Evolutionary conservation across 805 yeast species (phyloP).

Genomic region (Lipomyces sp.): DNA sequence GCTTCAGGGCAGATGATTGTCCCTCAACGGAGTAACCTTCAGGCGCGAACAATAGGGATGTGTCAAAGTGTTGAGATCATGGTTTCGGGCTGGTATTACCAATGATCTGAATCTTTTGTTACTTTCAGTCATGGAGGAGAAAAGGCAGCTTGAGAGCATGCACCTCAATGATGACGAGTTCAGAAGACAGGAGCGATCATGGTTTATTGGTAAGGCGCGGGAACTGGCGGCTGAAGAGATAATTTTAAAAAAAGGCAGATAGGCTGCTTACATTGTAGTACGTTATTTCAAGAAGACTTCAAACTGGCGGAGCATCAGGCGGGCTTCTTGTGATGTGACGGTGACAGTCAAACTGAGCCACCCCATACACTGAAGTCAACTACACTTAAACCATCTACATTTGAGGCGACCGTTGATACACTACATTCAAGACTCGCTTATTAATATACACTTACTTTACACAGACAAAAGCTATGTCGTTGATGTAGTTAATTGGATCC

Average conservation of each 20-base stretch:
- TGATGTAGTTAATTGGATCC: conserved; percentile 6
- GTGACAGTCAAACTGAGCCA: no score
- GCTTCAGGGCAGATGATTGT: conserved; percentile 9
- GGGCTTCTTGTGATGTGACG: no score
- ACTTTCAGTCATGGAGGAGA: conserved; percentile 8
- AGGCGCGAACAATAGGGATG: conserved; percentile 6
- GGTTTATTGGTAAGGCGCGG: no score
- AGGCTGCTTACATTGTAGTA: no score
- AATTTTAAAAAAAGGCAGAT: no score
- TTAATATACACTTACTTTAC: conserved; percentile 6
- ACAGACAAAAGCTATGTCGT: conserved; percentile 2
- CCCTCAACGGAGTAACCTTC: conserved; percentile 6
- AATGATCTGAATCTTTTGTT: conserved; percentile 7
- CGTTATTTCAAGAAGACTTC: no score
- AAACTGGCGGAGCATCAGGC: no score
- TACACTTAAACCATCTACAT: no score
- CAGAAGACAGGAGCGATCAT: no score
- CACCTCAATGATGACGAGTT: conserved; percentile 9
- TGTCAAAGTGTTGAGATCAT: conserved; percentile 7
- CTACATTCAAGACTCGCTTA: conserved; percentile 6
- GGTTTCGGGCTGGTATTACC: conserved; percentile 7
- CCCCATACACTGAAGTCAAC: no score
- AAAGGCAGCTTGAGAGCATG: conserved; percentile 9
- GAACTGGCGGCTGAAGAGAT: no score
- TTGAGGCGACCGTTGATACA: conserved; percentile 7